Evolutionary conservation across 805 yeast genomes (phyloP), one percentile per base, ranked within the genome.

Genomic region (Hanseniaspora taiwanica): DNA sequence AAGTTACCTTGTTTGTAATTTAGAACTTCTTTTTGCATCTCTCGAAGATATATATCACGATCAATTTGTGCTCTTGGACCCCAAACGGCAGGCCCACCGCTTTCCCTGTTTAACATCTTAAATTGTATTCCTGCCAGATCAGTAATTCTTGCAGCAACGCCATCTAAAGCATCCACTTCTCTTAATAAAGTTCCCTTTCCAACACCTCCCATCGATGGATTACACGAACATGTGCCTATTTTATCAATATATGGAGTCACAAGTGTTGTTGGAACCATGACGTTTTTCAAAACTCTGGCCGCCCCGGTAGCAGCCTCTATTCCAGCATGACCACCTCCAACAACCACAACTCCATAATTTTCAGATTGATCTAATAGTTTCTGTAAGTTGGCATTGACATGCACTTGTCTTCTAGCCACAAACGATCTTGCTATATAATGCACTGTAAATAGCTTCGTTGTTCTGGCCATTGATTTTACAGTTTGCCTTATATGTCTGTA

Each of bases 321-420:
- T 10, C 99, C 99, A 27, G 98, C 98, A 64, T 91, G 99, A 0
- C 99, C 99, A 10, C 94, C 99, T 4, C 99, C 99, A 17, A 91
- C 75, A 4, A 91, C 89, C 1, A 89, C 70, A 0, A 86, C 96
- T 21, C 52, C 51, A 19, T 45, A 43, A 29, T 40, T 43, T n/a
- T 50, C 36, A 27, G 35, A 29, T 29, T 29, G n/a, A 9, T 29
- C 33, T 29, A 29, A 14, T 5, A 29, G 17, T 4, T 13, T 29
- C 33, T 29, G n/a, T 4, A 29, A 18, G 8, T 29, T 10, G 4
- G 33, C 18, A 16, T 29, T 29, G 18, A 29, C 17, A 4, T 29
- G 33, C 14, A 29, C 14, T 9, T 14, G 13, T 29, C 33, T 29
- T 29, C 14, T 13, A 5, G 9, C 29, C 29, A 25, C n/a, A n/a